Evolutionary conservation across 192 early-diverging fungal species (phyloP), one percentile per base, ranked within the genome.

Genomic region (Backusella tarrabulga): DNA sequence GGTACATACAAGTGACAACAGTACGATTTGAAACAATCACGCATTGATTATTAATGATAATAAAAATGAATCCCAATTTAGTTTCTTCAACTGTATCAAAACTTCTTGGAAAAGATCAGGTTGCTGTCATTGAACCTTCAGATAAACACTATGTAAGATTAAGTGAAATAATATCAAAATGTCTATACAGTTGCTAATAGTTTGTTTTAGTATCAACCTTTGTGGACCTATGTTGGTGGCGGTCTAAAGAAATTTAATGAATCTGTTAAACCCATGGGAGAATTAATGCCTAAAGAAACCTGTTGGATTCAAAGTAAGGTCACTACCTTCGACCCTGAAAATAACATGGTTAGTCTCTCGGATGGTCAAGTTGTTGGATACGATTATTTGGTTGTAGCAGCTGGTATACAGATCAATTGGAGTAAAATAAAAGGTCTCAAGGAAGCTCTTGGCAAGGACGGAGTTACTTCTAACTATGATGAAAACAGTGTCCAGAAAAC

Each of bases 141-240:
- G 76, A 77, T 67, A 85, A 83, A 6, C 93, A 94, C 85, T 92
- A 93, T 81, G 88, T 90, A 86, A 79, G 79, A 52, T 32, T 60
- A 40, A 35, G 8, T 35, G 35, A 12, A 9, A 60, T 34, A 5
- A 67, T 40, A 14, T 17, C 21, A 56, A 73, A 32, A 12, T 26
- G 41, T 32, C 50, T 29, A 4, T 29, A 0, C 6, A 60, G 6
- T 19, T 72, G 17, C 11, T 40, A 6, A 66, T 40, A 21, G 19
- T 56, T 66, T 60, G 11, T 19, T 15, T 7, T 75, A 90, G 88
- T 94, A 95, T 83, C 95, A 96, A 87, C 95, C 95, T 34, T 78
- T 96, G 66, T 96, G 94, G 88, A 96, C 95, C 11, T 94, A 94
- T 91, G 95, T 96, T 40, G 95, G 95, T 52, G 92, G 85, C 67